Conservation (phyloP, 352 stramenopile genomes). For the Globisporangium abappressorium region DNA sequence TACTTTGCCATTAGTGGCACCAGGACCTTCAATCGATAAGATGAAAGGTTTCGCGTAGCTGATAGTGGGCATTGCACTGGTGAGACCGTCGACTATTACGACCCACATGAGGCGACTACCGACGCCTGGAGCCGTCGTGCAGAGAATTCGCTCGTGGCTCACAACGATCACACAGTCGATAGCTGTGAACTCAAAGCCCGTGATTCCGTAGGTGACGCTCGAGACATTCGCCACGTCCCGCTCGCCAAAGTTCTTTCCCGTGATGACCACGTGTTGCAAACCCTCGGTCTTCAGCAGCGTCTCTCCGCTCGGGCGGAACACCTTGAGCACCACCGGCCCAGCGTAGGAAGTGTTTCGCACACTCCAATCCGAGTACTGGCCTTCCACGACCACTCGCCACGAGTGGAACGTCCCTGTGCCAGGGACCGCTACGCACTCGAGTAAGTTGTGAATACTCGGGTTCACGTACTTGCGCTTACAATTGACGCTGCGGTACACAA, state of each 20-base stretch:
- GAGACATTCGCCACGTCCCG: conserved; percentile 29
- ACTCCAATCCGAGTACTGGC: conserved; percentile 29
- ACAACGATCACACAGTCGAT: conserved; percentile 41
- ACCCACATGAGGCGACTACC: conserved; percentile 51
- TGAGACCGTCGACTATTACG: conserved; percentile 51
- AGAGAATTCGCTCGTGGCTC: conserved; percentile 48
- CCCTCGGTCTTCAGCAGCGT: conserved; percentile 48
- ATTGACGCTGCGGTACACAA: conserved; percentile 37
- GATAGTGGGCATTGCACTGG: conserved; percentile 49
- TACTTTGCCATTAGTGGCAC: conserved; percentile 27
- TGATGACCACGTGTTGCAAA: conserved; percentile 47
- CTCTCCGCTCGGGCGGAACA: conserved; percentile 44
- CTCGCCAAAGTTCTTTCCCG: conserved; percentile 56
- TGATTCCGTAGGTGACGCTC: conserved; percentile 49
- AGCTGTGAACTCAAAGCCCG: conserved; percentile 42
- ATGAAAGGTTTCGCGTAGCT: conserved; percentile 58
- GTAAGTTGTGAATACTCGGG: conserved; percentile 32
- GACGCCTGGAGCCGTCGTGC: conserved; percentile 43
- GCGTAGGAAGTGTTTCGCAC: conserved; percentile 50
- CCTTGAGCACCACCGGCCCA: conserved; percentile 50
- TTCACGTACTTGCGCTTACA: conserved; percentile 56
- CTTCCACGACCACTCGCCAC: conserved; percentile 45
- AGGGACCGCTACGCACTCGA: conserved; percentile 49
- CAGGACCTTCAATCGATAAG: conserved; percentile 30
- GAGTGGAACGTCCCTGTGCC: conserved; percentile 42